Conservation (phyloP, 2,329 filamentous ascomycete genomes). For the Xylariaceae sp. region DNA sequence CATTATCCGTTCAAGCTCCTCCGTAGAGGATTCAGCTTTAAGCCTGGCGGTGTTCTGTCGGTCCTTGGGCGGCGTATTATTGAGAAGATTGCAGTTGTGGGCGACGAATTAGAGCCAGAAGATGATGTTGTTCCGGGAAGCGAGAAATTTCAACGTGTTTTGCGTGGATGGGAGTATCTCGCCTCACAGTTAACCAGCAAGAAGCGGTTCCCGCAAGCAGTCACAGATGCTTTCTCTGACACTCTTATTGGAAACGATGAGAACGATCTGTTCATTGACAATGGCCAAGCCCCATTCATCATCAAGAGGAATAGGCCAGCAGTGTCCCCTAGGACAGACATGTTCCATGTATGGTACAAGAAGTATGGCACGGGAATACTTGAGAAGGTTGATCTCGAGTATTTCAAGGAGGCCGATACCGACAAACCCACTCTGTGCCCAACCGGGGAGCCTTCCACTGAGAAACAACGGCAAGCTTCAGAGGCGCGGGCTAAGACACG, state of each 20-base stretch:
- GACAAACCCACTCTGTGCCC: neutral
- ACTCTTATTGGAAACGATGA: constrained; percentile 17
- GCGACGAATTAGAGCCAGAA: constrained; percentile 5
- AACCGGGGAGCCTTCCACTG: neutral
- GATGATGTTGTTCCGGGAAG: neutral
- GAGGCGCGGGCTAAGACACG: neutral
- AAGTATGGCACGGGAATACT: constrained; percentile 7
- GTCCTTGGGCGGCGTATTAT: constrained; percentile 8
- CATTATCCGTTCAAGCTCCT: constrained; percentile 12
- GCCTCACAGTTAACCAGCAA: constrained; percentile 4
- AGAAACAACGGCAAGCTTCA: neutral
- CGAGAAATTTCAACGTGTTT: constrained; percentile 1
- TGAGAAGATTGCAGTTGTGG: constrained; percentile 9
- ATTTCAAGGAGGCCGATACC: neutral
- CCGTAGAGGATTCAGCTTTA: constrained; percentile 6
- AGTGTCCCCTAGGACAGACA: neutral
- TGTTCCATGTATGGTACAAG: constrained; percentile 12
- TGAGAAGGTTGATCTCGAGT: neutral
- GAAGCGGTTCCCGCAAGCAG: constrained; percentile 11
- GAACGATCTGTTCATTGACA: constrained; percentile 9
- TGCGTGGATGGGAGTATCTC: constrained; percentile 13
- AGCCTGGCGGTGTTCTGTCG: neutral
- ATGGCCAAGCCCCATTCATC: constrained; percentile 6
- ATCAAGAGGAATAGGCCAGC: constrained; percentile 2
- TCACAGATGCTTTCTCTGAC: constrained; percentile 13